Conservation (phyloP, 129 eudicot species). For the Chrysanthemum seticuspe region DNA sequence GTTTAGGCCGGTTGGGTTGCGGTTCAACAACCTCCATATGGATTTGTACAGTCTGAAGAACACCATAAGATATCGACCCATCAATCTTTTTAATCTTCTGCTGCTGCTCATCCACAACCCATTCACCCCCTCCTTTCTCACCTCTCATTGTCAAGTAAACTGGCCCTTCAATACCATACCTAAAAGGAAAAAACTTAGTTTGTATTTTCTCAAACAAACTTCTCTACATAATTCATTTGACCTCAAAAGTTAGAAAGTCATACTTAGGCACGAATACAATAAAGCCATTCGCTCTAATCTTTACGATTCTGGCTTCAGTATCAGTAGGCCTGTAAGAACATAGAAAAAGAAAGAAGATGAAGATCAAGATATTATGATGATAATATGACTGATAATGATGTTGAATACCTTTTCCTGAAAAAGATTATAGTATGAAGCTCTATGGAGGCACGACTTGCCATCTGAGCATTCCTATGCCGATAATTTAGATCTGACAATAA, state of each 20-base stretch:
- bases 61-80: constrained; percentile 60
- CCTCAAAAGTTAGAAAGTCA: constrained; percentile 29
- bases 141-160: constrained; percentile 65
- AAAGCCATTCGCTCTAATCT: constrained; percentile 89
- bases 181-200: constrained; percentile 24
- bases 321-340: constrained; percentile 85
- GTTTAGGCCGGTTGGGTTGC: constrained; percentile 92
- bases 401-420: constrained; percentile 74
- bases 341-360: background rate
- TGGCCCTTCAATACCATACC: constrained; percentile 98
- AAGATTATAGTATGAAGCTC: constrained; percentile 91
- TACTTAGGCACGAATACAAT: constrained; percentile 98
- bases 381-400: background rate
- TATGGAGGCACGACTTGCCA: constrained; percentile 97
- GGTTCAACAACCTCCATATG: constrained; percentile 96
- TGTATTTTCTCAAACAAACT: background rate
- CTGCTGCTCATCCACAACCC: constrained; percentile 92
- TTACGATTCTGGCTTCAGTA: constrained; percentile 89
- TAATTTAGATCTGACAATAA: constrained; percentile 72
- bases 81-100: constrained; percentile 70
- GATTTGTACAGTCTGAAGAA: constrained; percentile 75
- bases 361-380: background rate
- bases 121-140: constrained; percentile 77
- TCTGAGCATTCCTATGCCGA: constrained; percentile 96
- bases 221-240: background rate